Percentiles rank a stretch among this genome's conserved stretches.
phyloP scores from a whole-genome alignment of 768 basidiomycete genomes.

The Leccinum ochraceum region DNA sequence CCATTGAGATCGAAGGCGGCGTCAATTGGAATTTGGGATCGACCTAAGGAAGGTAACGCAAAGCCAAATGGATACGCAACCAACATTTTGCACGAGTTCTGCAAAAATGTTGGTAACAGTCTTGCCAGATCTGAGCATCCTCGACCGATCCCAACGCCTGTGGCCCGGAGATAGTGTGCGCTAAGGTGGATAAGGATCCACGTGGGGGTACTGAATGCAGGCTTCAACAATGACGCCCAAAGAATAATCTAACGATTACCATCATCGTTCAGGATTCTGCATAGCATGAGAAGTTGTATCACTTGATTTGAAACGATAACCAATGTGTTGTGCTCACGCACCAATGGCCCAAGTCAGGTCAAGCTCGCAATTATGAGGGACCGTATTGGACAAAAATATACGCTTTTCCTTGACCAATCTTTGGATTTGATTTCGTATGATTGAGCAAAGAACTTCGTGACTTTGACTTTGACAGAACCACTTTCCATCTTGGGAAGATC shows the following conservation, averaged over 20 bases:
- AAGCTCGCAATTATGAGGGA: conserved; percentile 32
- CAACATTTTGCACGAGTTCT: conserved; percentile 51
- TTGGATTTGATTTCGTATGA: no score
- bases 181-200: conserved; percentile 59
- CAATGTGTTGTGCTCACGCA: conserved; percentile 35
- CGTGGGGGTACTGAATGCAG: conserved; percentile 60
- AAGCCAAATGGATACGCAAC: conserved; percentile 29
- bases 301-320: no score
- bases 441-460: no score
- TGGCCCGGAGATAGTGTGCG: conserved; percentile 55
- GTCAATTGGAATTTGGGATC: background rate
- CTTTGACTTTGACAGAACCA: no score
- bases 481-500: no score
- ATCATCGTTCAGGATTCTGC: conserved; percentile 51
- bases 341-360: conserved; percentile 47
- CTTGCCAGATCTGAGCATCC: conserved; percentile 48
- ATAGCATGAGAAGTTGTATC: background rate
- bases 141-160: conserved; percentile 36
- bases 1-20: conserved; percentile 34
- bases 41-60: background rate
- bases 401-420: no score
- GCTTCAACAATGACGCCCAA: conserved; percentile 58
- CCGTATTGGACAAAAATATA: no score
- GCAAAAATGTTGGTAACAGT: conserved; percentile 59
- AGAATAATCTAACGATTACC: conserved; percentile 56